Percentiles rank a stretch among this genome's conserved stretches.
phyloP scores from a whole-genome alignment of 148 eudicot species.

The Vaccinium vitisidaea region DNA sequence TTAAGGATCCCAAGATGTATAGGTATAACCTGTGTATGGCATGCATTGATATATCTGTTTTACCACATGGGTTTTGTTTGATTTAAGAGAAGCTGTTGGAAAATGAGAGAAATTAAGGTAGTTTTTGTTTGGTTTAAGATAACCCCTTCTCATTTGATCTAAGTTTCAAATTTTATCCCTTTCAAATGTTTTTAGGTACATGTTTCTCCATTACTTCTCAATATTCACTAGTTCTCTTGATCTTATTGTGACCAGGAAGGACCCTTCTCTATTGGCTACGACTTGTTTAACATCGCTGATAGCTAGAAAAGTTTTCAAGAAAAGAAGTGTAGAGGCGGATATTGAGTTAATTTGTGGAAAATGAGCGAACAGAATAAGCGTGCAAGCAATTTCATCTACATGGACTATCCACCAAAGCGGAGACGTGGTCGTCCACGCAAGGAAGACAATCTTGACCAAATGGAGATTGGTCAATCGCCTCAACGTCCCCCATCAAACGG shows the following conservation, averaged over 20 bases:
- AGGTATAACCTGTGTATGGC: not conserved
- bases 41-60: not conserved
- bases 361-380: constrained; percentile 20
- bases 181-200: not conserved
- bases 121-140: not conserved
- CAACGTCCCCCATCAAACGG: constrained; percentile 10
- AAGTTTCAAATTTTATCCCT: not conserved
- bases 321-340: not conserved
- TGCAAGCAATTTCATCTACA: not conserved
- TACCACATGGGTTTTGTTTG: not conserved
- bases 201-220: not conserved
- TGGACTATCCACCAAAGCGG: constrained; percentile 24
- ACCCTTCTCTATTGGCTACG: not conserved
- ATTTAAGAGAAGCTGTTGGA: not conserved
- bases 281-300: not conserved
- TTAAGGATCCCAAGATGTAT: not conserved
- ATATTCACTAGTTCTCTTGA: not conserved
- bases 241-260: not conserved
- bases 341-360: not conserved
- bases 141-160: too few species aligned
- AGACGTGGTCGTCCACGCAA: constrained; percentile 33
- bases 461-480: not conserved
- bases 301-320: not conserved
- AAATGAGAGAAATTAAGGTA: not conserved
- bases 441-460: constrained; percentile 19